A percentile compares a stretch with the other conserved stretches of the same genome.
phyloP scores from a whole-genome alignment of 2,329 filamentous ascomycete species.

The Myrmaecium sp. region DNA sequence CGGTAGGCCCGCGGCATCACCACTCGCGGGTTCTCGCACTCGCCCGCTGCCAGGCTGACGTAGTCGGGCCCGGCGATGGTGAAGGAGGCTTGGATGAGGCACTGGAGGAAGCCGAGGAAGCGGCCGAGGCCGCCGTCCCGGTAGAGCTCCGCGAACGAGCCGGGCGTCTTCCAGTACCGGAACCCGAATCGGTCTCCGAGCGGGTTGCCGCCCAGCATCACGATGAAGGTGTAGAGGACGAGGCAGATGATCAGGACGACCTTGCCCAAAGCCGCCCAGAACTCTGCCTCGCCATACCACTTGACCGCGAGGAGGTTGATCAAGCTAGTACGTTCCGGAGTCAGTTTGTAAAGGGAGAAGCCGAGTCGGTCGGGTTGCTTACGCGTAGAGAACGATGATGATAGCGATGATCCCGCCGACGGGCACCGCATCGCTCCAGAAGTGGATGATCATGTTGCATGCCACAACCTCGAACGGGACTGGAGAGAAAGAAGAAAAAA shows the following conservation, averaged over 20 bases:
- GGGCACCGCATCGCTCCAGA: constrained; percentile 37
- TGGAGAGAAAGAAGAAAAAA: too few relatives aligned
- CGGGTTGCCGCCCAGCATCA: constrained; percentile 72
- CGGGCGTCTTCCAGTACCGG: constrained; percentile 25
- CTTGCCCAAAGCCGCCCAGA: constrained; percentile 29
- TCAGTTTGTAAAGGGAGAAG: constrained; percentile 38
- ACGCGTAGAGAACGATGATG: constrained; percentile 40
- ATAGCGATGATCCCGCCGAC: constrained; percentile 45
- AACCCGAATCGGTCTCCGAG: constrained; percentile 34
- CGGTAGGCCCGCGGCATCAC: constrained; percentile 57
- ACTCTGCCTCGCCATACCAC: constrained; percentile 28
- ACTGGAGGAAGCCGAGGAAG: constrained; percentile 61
- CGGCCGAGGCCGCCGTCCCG: constrained; percentile 51
- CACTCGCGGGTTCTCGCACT: constrained; percentile 27
- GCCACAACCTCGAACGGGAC: constrained; percentile 52
- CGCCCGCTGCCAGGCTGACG: constrained; percentile 30
- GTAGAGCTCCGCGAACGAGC: constrained; percentile 44
- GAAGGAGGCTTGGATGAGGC: constrained; percentile 34
- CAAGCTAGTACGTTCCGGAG: constrained; percentile 15
- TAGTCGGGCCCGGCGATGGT: constrained; percentile 32
- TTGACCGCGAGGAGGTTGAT: constrained; percentile 30
- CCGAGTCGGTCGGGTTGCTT: constrained; percentile 40
- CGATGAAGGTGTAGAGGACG: constrained; percentile 52
- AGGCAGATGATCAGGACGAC: constrained; percentile 29
- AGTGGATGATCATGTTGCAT: constrained; percentile 24